phyloP scores from a whole-genome alignment of 176 grass and related monocot species.

The Triticum turgidum region DNA sequence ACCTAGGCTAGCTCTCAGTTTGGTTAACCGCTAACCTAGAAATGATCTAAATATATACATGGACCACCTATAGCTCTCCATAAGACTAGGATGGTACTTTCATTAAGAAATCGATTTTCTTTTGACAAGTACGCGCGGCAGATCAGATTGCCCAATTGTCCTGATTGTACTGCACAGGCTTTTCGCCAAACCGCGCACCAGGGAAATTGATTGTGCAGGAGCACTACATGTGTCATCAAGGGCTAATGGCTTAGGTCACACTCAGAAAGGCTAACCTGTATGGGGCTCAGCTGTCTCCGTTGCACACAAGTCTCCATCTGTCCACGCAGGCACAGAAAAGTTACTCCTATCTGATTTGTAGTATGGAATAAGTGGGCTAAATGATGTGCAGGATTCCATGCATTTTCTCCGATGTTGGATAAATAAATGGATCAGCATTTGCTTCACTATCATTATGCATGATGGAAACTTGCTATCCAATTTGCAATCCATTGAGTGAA shows the following conservation, averaged over 20 bases:
- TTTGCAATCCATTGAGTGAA: neutral
- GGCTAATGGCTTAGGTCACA: neutral
- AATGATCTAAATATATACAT: neutral
- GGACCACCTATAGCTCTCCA: constrained; percentile 19
- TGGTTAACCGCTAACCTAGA: constrained; percentile 15
- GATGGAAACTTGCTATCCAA: constrained; percentile 29
- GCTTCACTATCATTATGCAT: constrained; percentile 27
- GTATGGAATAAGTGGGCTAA: constrained; percentile 25
- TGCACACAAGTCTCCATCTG: neutral
- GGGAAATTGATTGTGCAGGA: constrained; percentile 15
- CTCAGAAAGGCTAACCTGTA: constrained; percentile 25
- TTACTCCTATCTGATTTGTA: constrained; percentile 22
- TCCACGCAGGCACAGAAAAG: neutral
- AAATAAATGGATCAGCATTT: constrained; percentile 1
- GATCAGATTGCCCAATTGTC: neutral
- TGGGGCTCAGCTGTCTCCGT: constrained; percentile 7
- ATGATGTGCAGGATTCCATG: constrained; percentile 30
- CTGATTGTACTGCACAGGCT: constrained; percentile 30
- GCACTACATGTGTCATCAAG: constrained; percentile 1
- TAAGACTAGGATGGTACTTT: neutral
- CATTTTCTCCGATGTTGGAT: constrained; percentile 34
- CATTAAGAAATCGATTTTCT: constrained; percentile 10
- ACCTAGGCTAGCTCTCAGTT: neutral
- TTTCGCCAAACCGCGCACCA: constrained; percentile 50
- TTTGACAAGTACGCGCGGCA: constrained; percentile 8